phyloP scores from a whole-genome alignment of 2,329 filamentous ascomycete species.

The Moelleriella libera region DNA sequence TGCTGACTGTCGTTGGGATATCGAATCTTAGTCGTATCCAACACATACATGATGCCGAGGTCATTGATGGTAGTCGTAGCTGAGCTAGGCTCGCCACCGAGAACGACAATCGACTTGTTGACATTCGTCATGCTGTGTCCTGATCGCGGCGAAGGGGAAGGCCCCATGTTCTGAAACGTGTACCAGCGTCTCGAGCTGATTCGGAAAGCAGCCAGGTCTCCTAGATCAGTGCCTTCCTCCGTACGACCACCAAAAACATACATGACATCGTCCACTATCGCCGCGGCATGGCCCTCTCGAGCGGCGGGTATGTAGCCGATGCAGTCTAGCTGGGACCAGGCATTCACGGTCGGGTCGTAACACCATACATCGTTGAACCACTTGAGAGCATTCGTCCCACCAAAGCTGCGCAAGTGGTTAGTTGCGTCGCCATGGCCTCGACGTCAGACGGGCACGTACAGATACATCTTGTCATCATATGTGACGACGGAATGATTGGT shows the following conservation, averaged over 20 bases:
- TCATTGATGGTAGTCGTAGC: constrained; percentile 69
- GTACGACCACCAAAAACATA: constrained; percentile 96
- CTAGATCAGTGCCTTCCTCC: constrained; percentile 82
- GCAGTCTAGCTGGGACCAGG: constrained; percentile 82
- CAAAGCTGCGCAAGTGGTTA: constrained; percentile 49
- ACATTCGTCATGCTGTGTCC: constrained; percentile 97
- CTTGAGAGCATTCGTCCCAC: constrained; percentile 84
- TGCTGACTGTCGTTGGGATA: constrained; percentile 66
- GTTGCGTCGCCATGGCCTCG: too few species aligned
- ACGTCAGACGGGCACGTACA: constrained; percentile 42
- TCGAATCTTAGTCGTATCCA: constrained; percentile 91
- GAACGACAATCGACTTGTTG: constrained; percentile 80
- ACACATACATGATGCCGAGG: constrained; percentile 74
- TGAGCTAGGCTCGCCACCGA: constrained; percentile 89
- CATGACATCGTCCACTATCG: constrained; percentile 95
- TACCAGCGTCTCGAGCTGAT: constrained; percentile 84
- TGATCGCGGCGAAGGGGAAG: constrained; percentile 81
- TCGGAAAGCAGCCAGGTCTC: constrained; percentile 72
- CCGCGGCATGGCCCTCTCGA: constrained; percentile 85
- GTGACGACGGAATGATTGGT: constrained; percentile 92
- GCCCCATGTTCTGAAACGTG: constrained; percentile 99
- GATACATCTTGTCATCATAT: constrained; percentile 83
- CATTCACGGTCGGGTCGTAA: constrained; percentile 71
- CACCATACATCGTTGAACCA: constrained; percentile 99
- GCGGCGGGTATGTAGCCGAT: constrained; percentile 94